Evolutionary conservation across 2,329 filamentous ascomycete species (phyloP).

Genomic region (Zymoseptoria pseudotritici): DNA sequence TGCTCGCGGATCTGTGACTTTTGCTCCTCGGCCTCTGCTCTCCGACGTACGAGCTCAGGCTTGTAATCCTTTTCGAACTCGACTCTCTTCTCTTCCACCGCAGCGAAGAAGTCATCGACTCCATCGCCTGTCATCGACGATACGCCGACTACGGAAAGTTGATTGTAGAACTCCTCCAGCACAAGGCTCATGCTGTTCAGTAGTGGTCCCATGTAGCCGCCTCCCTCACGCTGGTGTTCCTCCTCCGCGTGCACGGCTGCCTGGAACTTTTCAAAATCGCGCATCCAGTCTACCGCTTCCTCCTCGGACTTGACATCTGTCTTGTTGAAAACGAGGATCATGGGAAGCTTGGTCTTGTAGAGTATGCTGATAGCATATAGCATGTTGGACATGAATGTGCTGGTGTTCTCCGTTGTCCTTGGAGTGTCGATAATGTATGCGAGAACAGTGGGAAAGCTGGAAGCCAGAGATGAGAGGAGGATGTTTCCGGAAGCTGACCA

Average conservation of each 20-base stretch:
- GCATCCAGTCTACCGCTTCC: constrained; percentile 96
- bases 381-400: constrained; percentile 99
- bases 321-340: constrained; percentile 99
- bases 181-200: constrained; percentile 97
- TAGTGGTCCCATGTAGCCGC: constrained; percentile 91
- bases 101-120: constrained; percentile 86
- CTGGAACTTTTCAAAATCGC: constrained; percentile 94
- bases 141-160: constrained; percentile 86
- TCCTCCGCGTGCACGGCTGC: constrained; percentile 75
- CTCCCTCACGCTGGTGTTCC: constrained; percentile 64
- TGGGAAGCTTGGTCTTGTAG: constrained; percentile 96
- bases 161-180: constrained; percentile 94
- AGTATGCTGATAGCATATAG: constrained; percentile 97
- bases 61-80: constrained; percentile 90
- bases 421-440: constrained; percentile 98
- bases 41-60: constrained; percentile 76
- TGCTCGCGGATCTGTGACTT: constrained; percentile 66
- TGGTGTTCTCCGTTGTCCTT: constrained; percentile 82
- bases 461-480: constrained; percentile 83
- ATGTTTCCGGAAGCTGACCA: constrained; percentile 96
- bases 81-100: constrained; percentile 75
- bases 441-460: constrained; percentile 91
- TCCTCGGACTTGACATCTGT: constrained; percentile 92
- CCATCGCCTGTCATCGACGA: constrained; percentile 88
- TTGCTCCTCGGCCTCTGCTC: constrained; percentile 65